These are phyloP conservation scores for Blastocystis sp. DNA, from an alignment of 352 stramenopile species.

Conservation along the genomic window DNA sequence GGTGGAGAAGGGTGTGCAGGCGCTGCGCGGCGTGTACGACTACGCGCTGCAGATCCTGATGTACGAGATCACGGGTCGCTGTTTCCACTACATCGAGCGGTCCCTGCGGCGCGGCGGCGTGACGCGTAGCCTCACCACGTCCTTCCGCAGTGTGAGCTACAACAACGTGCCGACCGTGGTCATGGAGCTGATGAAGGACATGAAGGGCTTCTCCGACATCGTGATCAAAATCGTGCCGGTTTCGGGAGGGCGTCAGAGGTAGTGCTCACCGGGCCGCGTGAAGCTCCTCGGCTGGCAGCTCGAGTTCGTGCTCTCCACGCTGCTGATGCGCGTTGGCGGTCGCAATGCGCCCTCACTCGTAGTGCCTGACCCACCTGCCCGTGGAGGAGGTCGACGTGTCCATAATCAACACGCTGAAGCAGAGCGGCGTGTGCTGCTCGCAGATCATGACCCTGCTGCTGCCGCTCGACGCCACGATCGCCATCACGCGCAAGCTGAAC, in stretches of 20 bases:
- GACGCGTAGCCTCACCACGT: not conserved
- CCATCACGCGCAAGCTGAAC: slow-evolving; percentile 22
- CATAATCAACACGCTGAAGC: slow-evolving; percentile 63
- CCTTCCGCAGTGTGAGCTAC: slow-evolving; percentile 26
- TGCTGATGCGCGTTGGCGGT: slow-evolving; percentile 42
- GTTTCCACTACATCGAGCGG: slow-evolving; percentile 24
- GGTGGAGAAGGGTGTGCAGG: slow-evolving; percentile 10
- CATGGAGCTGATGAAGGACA: slow-evolving; percentile 66
- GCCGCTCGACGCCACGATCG: slow-evolving; percentile 20
- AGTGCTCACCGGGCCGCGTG: slow-evolving; percentile 17
- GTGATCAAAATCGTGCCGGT: not conserved
- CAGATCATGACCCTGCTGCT: slow-evolving; percentile 65
- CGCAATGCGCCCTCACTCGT: not conserved
- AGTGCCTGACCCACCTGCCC: slow-evolving; percentile 47
- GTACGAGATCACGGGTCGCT: slow-evolving; percentile 11
- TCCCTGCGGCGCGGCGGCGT: not conserved
- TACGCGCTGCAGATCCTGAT: slow-evolving; percentile 25
- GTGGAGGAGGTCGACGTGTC: slow-evolving; percentile 40
- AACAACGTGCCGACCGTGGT: slow-evolving; percentile 58
- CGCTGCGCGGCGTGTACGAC: slow-evolving; percentile 1
- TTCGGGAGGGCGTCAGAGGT: not conserved
- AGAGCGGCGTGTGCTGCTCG: slow-evolving; percentile 59
- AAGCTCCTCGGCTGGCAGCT: slow-evolving; percentile 38
- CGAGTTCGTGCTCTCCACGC: not conserved
- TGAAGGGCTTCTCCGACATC: slow-evolving; percentile 43